phyloP scores from a whole-genome alignment of 2,329 filamentous ascomycete genomes.

The Didymella pinodella region DNA sequence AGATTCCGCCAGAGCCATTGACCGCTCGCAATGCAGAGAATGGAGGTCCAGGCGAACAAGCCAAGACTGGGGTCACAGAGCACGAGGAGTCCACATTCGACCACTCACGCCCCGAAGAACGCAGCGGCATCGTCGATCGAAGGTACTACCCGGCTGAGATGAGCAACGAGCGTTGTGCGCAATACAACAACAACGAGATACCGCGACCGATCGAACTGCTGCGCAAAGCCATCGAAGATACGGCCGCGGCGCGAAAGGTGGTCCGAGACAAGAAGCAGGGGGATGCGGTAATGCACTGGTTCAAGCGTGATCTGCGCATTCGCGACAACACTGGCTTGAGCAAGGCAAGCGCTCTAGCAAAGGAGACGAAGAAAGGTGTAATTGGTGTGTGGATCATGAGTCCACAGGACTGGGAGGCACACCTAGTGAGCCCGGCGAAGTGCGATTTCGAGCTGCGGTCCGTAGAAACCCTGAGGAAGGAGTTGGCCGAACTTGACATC shows the following conservation, averaged over 20 bases:
- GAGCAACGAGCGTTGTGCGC: conserved; percentile 77
- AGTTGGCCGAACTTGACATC: conserved; percentile 75
- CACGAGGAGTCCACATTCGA: conserved; percentile 35
- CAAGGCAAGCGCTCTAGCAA: conserved; percentile 71
- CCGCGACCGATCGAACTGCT: conserved; percentile 77
- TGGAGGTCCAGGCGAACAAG: conserved; percentile 26
- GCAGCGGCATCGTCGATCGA: conserved; percentile 54
- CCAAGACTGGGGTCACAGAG: conserved; percentile 10
- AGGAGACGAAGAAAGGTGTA: conserved; percentile 72
- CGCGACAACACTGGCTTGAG: conserved; percentile 76
- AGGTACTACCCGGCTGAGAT: conserved; percentile 88
- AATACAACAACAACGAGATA: conserved; percentile 75
- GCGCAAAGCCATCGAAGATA: conserved; percentile 67
- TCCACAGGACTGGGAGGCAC: conserved; percentile 84
- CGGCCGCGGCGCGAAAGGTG: conserved; percentile 60
- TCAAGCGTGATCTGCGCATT: conserved; percentile 80
- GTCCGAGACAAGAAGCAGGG: conserved; percentile 53
- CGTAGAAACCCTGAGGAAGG: conserved; percentile 68
- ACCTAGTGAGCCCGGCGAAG: conserved; percentile 73
- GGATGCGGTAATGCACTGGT: conserved; percentile 84
- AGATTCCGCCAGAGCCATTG: conserved; percentile 9
- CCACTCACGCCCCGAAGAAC: conserved; percentile 50
- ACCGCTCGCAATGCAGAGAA: conserved; percentile 29
- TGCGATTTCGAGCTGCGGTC: conserved; percentile 84
- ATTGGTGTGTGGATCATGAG: conserved; percentile 81